Evolutionary conservation across 2,329 filamentous ascomycete species (phyloP), one percentile per base, ranked within the genome.

Genomic region (Blastomyces parvus): DNA sequence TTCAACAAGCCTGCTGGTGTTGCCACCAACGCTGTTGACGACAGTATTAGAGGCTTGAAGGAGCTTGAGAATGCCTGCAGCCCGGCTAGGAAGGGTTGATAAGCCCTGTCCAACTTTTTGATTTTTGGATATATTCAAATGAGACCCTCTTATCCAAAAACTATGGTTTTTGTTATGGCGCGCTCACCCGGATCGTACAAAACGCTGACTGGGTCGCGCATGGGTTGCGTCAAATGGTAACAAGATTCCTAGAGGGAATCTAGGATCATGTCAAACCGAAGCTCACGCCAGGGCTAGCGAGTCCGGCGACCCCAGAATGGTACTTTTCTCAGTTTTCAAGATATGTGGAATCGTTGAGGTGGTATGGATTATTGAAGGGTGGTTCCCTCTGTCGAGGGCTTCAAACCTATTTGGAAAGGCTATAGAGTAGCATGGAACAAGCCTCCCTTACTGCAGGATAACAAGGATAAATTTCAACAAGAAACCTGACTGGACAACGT

Each of bases 1-100:
- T 83, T 94, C 64, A 74, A 76, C 48, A 77, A 76, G 30, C 73
- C 78, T 30, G 72, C 74, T 27, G 77, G 75, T 13, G 81, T 84
- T 44, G 88, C 89, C 66, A 74, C 81, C 27, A 81, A 85, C 64
- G 76, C 92, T 40, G 81, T 80, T 33, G 81, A 85, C 57, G 87
- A 91, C 67, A 83, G 90, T 38, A 77, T 91, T 22, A 83, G 87
- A 57, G 87, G 87, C 6, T 77, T 94, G 44, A 78, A 80, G 65
- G 81, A 82, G 65, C 78, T 91, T 42, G 84, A 89, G 72, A 80
- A 84, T 65, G 80, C 82, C 30, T 91, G 88, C 73, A 81, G 83
- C 62, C 68, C 58, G 19, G 48, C 42, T 9, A n/a, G 44, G 33
- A 30, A 4, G n/a, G 17, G 8, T 25, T 33, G 58, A 59, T 50